Evolutionary conservation across 176 grass and related monocot species (phyloP).

Genomic region (Oropetium thomaeum): DNA sequence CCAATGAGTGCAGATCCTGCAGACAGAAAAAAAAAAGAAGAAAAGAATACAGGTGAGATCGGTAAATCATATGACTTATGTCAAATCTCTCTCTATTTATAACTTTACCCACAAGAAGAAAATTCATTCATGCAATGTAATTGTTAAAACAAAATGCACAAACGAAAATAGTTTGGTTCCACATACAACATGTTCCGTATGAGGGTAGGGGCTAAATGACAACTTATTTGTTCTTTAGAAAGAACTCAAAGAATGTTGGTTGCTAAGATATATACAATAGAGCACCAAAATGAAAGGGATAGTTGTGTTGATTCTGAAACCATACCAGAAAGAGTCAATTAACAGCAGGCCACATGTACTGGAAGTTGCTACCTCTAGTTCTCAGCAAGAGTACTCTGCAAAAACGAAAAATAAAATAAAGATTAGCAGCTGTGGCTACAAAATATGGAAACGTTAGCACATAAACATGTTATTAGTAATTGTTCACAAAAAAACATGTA

Average conservation of each 20-base stretch:
- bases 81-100: too few species aligned
- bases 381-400: constrained; percentile 24
- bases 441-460: neutral
- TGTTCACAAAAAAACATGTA: too few species aligned
- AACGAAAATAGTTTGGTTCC: too few species aligned
- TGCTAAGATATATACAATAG: neutral
- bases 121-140: too few species aligned
- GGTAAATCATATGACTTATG: too few species aligned
- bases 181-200: too few species aligned
- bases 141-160: too few species aligned
- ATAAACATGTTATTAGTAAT: neutral
- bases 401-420: constrained; percentile 16
- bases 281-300: neutral
- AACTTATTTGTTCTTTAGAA: neutral
- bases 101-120: too few species aligned
- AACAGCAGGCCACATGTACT: neutral
- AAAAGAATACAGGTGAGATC: constrained; percentile 8
- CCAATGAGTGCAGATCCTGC: constrained; percentile 14
- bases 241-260: neutral
- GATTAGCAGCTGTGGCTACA: neutral
- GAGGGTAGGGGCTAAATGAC: neutral
- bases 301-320: neutral
- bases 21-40: constrained; percentile 8
- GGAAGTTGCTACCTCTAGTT: neutral
- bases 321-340: constrained; percentile 25